Percentiles rank a stretch among this genome's conserved stretches.
These are phyloP conservation scores for Agroathelia rolfsii DNA, from an alignment of 1,284 basidiomycete species.

Conservation along the genomic window DNA sequence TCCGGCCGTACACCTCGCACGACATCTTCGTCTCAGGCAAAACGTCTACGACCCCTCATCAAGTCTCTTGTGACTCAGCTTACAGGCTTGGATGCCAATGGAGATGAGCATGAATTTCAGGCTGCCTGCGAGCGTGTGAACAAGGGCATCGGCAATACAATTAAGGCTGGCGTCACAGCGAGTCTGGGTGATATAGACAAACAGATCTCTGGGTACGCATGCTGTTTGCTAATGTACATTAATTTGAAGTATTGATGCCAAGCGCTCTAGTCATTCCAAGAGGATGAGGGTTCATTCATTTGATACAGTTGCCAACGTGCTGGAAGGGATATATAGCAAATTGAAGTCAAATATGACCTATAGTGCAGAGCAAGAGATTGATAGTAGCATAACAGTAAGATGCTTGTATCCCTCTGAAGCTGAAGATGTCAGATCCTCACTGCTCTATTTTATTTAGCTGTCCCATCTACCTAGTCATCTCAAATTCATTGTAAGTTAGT, in stretches of 20 bases:
- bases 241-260: conserved; percentile 6
- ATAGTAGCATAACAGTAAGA: conserved; percentile 51
- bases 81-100: conserved; percentile 11
- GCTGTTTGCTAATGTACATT: conserved; percentile 4
- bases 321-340: conserved; percentile 37
- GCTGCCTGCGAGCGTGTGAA: conserved; percentile 40
- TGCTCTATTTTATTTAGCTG: conserved; percentile 24
- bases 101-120: conserved; percentile 36
- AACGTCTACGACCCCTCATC: too few species aligned
- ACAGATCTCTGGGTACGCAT: conserved; percentile 46
- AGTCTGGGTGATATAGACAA: conserved; percentile 47
- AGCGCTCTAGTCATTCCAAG: conserved; percentile 37
- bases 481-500: conserved; percentile 48
- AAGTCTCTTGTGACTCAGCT: too few species aligned
- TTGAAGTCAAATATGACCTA: conserved; percentile 39
- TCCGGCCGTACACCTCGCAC: too few species aligned
- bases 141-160: conserved; percentile 38
- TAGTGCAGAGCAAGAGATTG: conserved; percentile 40
- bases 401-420: conserved; percentile 7
- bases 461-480: conserved; percentile 58
- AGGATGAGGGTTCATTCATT: conserved; percentile 62
- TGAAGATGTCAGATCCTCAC: conserved; percentile 4
- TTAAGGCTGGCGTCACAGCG: conserved; percentile 42
- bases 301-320: conserved; percentile 47
- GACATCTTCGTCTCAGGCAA: too few species aligned